A percentile compares a stretch with the other conserved stretches of the same genome.
These are phyloP conservation scores for Corinectria fuckeliana DNA, from an alignment of 2,329 filamentous ascomycete species.

Conservation along the genomic window DNA sequence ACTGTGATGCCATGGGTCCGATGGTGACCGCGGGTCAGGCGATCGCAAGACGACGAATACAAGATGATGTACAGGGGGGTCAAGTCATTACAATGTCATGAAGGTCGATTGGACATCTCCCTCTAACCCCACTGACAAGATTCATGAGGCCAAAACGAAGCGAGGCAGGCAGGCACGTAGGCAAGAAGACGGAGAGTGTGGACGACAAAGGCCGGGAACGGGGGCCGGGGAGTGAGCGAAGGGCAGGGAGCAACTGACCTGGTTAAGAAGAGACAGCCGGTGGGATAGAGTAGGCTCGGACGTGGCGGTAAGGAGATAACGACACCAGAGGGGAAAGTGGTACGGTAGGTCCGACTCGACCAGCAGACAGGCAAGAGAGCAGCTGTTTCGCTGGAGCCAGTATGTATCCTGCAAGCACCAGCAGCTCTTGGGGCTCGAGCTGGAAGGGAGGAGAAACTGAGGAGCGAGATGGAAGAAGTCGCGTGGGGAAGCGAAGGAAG, in stretches of 20 bases:
- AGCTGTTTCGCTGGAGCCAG: conserved; percentile 42
- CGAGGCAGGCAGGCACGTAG: conserved; percentile 22
- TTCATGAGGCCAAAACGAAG: conserved; percentile 37
- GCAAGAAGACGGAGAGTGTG: conserved; percentile 26
- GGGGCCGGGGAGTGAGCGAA: conserved; percentile 27
- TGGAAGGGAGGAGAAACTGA: conserved; percentile 42
- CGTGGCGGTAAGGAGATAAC: conserved; percentile 41
- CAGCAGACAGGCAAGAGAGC: conserved; percentile 33
- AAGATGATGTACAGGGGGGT: conserved; percentile 34
- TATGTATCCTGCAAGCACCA: conserved; percentile 44
- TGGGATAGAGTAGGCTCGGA: conserved; percentile 30
- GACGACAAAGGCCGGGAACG: conserved; percentile 27
- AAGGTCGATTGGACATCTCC: conserved; percentile 32
- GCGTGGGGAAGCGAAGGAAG: conserved; percentile 44
- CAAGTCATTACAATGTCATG: conserved; percentile 36
- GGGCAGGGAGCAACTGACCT: conserved; percentile 40
- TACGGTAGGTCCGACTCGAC: conserved; percentile 35
- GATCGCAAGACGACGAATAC: conserved; percentile 13
- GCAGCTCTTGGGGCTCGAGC: conserved; percentile 40
- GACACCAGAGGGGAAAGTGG: conserved; percentile 37
- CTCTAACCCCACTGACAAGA: conserved; percentile 38
- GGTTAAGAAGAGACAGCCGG: conserved; percentile 30
- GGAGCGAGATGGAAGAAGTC: conserved; percentile 42
- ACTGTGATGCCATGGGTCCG: conserved; percentile 26
- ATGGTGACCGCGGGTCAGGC: conserved; percentile 17